These are phyloP conservation scores for Akanthomyces dipterigenus DNA, from an alignment of 2,329 filamentous ascomycete species.

Conservation along the genomic window DNA sequence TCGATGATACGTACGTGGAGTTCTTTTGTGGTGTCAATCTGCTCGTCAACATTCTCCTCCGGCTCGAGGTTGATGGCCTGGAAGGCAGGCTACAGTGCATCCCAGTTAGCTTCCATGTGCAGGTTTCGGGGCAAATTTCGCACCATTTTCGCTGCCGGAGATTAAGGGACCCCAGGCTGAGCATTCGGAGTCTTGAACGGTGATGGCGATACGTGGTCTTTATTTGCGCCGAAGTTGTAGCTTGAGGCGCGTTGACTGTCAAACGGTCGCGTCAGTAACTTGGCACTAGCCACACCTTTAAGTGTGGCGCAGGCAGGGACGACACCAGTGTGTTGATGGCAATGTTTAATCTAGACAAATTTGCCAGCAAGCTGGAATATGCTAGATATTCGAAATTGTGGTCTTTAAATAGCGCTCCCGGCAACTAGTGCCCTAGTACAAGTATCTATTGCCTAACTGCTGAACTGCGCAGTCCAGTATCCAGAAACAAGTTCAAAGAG, in stretches of 20 bases:
- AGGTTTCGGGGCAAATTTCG: not conserved
- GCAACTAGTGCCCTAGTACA: too few species aligned
- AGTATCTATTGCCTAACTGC: too few species aligned
- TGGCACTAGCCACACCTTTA: constrained; percentile 8
- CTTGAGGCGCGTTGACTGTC: not conserved
- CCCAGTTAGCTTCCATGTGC: constrained; percentile 11
- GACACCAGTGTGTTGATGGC: not conserved
- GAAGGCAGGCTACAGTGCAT: constrained; percentile 53
- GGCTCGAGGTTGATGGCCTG: constrained; percentile 89
- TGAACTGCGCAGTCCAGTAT: too few species aligned
- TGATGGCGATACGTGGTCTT: not conserved
- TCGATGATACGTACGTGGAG: constrained; percentile 54
- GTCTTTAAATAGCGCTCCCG: too few species aligned
- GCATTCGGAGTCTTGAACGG: constrained; percentile 3
- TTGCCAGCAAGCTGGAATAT: too few species aligned
- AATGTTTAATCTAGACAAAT: too few species aligned
- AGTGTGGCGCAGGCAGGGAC: constrained; percentile 6
- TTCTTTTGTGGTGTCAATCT: constrained; percentile 91
- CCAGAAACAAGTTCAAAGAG: too few species aligned
- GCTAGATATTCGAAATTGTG: too few species aligned
- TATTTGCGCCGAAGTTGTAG: not conserved
- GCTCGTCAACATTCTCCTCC: constrained; percentile 83
- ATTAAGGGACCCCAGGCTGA: not conserved
- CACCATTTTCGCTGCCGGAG: constrained; percentile 13
- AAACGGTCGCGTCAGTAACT: not conserved